A percentile compares a stretch with the other conserved stretches of the same genome.
Evolutionary conservation across 2,329 filamentous ascomycete species (phyloP).

Genomic region (Xylariaceae sp.): DNA sequence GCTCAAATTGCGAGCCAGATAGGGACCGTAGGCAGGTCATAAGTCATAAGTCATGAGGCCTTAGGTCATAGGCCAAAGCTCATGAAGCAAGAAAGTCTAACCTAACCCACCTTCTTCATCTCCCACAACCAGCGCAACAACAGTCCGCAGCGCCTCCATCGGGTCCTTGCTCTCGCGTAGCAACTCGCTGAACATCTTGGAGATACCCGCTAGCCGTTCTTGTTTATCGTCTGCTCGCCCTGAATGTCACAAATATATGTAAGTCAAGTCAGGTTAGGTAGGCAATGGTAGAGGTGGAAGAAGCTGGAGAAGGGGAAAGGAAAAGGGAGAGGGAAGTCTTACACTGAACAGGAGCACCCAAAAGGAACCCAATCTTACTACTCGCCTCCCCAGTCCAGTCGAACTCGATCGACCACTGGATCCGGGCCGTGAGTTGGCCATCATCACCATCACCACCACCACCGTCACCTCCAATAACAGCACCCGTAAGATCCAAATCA

Average conservation of each 20-base stretch:
- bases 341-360: conserved; percentile 61
- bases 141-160: conserved; percentile 52
- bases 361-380: conserved; percentile 51
- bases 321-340: conserved; percentile 34
- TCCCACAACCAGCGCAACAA: conserved; percentile 58
- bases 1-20: too few species aligned
- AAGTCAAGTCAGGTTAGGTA: background rate
- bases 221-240: conserved; percentile 58
- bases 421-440: conserved; percentile 41
- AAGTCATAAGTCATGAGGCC: too few species aligned
- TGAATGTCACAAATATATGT: conserved; percentile 25
- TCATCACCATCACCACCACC: conserved; percentile 32
- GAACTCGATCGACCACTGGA: conserved; percentile 62
- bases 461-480: too few species aligned
- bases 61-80: background rate
- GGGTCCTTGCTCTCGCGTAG: conserved; percentile 53
- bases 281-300: too few species aligned
- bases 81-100: background rate
- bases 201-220: conserved; percentile 53
- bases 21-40: too few species aligned
- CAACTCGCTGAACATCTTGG: conserved; percentile 57
- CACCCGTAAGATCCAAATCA: conserved; percentile 39
- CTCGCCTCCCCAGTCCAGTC: conserved; percentile 71
- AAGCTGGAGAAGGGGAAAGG: background rate
- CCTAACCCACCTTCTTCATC: conserved; percentile 24